Percentiles rank a stretch among this genome's conserved stretches.
Evolutionary conservation across 2,329 filamentous ascomycete species (phyloP).

Genomic region (Aspergillus felis): DNA sequence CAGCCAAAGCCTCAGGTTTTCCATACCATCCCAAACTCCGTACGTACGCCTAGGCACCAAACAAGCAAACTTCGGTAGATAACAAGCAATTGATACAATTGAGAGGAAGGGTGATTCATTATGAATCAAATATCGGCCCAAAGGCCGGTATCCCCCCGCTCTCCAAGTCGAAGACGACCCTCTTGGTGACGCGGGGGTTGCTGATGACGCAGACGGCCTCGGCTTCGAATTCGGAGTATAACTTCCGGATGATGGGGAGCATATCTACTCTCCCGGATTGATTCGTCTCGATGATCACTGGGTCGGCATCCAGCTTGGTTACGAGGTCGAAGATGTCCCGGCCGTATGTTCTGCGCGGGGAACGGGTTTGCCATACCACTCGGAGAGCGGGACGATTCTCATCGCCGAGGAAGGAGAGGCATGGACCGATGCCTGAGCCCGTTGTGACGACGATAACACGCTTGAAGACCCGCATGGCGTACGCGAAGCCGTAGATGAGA

Average conservation of each 20-base stretch:
- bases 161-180: conserved; percentile 67
- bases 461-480: conserved; percentile 63
- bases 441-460: conserved; percentile 65
- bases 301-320: conserved; percentile 55
- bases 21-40: background rate
- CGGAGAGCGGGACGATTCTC: conserved; percentile 43
- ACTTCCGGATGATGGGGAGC: conserved; percentile 51
- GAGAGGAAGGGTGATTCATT: conserved; percentile 6
- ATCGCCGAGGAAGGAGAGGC: conserved; percentile 58
- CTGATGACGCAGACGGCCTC: conserved; percentile 73
- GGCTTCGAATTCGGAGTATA: conserved; percentile 45
- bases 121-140: conserved; percentile 72
- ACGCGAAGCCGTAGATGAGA: conserved; percentile 64
- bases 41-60: background rate
- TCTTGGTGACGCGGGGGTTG: conserved; percentile 64
- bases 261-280: conserved; percentile 59
- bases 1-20: background rate
- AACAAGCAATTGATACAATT: background rate
- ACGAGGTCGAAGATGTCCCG: conserved; percentile 54
- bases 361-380: conserved; percentile 65
- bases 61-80: conserved; percentile 2
- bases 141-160: conserved; percentile 62
- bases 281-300: conserved; percentile 65
- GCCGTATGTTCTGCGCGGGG: conserved; percentile 62
- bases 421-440: conserved; percentile 69